phyloP scores from a whole-genome alignment of 306 rosid species.

The Ochetophila trinervis region DNA sequence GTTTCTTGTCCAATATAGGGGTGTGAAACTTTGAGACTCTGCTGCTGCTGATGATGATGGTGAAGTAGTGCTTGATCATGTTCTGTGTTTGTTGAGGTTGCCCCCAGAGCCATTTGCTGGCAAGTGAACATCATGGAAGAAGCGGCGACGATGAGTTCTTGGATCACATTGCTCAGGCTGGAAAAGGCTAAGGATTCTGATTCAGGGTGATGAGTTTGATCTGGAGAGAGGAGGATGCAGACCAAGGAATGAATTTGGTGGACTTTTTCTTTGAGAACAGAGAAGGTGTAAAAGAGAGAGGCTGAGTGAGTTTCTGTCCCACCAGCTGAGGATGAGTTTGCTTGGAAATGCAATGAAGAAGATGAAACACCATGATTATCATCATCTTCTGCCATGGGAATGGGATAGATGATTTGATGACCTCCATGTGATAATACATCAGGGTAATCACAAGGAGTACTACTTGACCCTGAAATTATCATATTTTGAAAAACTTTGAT shows the following conservation, averaged over 20 bases:
- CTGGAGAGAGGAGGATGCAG: slow-evolving; percentile 44
- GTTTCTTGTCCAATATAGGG: not conserved
- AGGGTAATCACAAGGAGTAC: slow-evolving; percentile 25
- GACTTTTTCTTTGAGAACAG: slow-evolving; percentile 65
- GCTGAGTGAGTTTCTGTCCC: slow-evolving; percentile 28
- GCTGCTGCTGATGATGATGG: no score
- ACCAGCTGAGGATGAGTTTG: not conserved
- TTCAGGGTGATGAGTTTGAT: slow-evolving; percentile 13
- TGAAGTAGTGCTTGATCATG: no score
- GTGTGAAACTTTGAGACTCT: no score
- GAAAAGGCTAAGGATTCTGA: slow-evolving; percentile 45
- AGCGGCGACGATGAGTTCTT: slow-evolving; percentile 68
- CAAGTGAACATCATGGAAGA: slow-evolving; percentile 73
- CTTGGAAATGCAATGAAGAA: not conserved
- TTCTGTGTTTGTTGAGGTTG: slow-evolving; percentile 14
- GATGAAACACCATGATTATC: slow-evolving; percentile 19
- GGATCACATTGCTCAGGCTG: slow-evolving; percentile 52
- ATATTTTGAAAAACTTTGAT: not conserved
- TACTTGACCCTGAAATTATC: slow-evolving; percentile 41
- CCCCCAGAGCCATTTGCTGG: slow-evolving; percentile 49
- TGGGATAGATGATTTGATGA: slow-evolving; percentile 22
- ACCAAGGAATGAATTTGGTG: slow-evolving; percentile 53
- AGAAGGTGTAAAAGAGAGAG: slow-evolving; percentile 63
- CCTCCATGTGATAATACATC: slow-evolving; percentile 24
- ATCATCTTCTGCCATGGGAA: slow-evolving; percentile 21